These are phyloP conservation scores for Didymella glomerata DNA, from an alignment of 2,329 filamentous ascomycete species.

Conservation along the genomic window DNA sequence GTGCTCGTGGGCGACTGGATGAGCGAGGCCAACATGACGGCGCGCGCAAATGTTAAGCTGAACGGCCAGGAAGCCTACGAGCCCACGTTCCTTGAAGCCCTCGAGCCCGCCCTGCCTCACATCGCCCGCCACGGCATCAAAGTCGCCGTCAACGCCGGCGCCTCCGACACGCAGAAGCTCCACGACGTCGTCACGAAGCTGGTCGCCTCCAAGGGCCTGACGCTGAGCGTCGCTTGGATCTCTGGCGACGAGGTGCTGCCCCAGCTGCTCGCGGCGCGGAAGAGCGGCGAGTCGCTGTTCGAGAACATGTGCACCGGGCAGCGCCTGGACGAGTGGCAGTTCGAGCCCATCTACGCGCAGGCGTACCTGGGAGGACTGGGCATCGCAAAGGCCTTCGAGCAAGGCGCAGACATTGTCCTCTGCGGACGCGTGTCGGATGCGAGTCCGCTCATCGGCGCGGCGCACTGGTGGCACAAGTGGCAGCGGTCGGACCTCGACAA, in stretches of 20 bases:
- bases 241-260: constrained; percentile 56
- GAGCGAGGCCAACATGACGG: constrained; percentile 46
- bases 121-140: constrained; percentile 46
- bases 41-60: constrained; percentile 34
- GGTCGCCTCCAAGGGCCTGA: constrained; percentile 32
- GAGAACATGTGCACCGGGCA: constrained; percentile 53
- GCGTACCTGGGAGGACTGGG: constrained; percentile 57
- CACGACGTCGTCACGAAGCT: constrained; percentile 37
- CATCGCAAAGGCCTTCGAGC: constrained; percentile 53
- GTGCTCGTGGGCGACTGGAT: constrained; percentile 47
- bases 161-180: constrained; percentile 42
- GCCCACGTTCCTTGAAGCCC: constrained; percentile 61
- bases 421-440: constrained; percentile 57
- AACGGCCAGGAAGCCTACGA: constrained; percentile 57
- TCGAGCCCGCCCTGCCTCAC: constrained; percentile 51
- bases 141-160: constrained; percentile 48
- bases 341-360: constrained; percentile 48
- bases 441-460: constrained; percentile 55
- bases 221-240: constrained; percentile 50
- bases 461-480: constrained; percentile 58
- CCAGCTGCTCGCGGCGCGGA: constrained; percentile 46
- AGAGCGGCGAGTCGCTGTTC: constrained; percentile 48
- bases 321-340: constrained; percentile 47
- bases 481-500: constrained; percentile 49
- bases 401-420: constrained; percentile 56